These are phyloP conservation scores for Quercus cerris DNA, from an alignment of 306 rosid genomes.

Conservation along the genomic window DNA sequence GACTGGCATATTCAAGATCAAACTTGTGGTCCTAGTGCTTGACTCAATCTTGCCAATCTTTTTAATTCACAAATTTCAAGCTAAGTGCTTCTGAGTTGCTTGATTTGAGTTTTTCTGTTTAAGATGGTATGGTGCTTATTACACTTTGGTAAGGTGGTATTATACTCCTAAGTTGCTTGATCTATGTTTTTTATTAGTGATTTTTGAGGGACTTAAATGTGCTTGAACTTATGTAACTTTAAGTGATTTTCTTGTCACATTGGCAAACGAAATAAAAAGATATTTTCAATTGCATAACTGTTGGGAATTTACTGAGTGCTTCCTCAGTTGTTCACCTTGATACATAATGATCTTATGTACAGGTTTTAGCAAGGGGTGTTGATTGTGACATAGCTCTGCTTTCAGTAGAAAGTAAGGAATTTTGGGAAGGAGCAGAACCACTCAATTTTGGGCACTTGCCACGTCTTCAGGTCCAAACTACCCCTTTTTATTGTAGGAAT, in stretches of 20 bases:
- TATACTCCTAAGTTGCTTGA: background rate
- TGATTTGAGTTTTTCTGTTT: background rate
- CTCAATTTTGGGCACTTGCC: conserved; percentile 86
- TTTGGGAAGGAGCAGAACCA: conserved; percentile 89
- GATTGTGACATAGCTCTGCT: conserved; percentile 98
- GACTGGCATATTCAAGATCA: background rate
- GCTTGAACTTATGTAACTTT: background rate
- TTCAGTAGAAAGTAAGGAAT: conserved; percentile 85
- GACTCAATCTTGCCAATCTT: background rate
- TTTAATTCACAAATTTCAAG: background rate
- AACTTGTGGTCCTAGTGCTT: background rate
- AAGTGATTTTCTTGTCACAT: background rate
- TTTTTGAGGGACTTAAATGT: background rate
- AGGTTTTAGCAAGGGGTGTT: conserved; percentile 95
- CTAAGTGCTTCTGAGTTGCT: background rate
- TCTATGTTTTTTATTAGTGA: background rate
- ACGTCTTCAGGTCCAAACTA: conserved; percentile 77
- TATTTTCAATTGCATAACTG: background rate
- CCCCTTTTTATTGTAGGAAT: conserved; percentile 1
- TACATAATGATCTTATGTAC: conserved; percentile 37
- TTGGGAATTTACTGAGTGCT: background rate
- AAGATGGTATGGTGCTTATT: conserved; percentile 1
- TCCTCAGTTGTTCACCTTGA: background rate
- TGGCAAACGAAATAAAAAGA: background rate
- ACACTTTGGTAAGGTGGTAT: background rate